phyloP scores from a whole-genome alignment of 345 rosid genomes.

The Eucalyptus curtisii region DNA sequence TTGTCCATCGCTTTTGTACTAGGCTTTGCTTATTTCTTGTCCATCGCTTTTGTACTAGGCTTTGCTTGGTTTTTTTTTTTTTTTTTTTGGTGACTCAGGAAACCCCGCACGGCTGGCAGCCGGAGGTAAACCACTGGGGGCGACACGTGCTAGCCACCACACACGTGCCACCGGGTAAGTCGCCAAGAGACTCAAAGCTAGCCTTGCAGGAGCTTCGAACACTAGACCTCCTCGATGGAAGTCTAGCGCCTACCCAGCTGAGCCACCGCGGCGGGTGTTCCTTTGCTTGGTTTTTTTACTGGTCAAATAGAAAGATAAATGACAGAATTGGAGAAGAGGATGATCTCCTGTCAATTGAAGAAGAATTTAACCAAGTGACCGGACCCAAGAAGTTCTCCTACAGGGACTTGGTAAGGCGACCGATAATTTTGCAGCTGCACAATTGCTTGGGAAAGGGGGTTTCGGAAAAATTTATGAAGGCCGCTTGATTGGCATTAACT shows the following conservation, averaged over 20 bases:
- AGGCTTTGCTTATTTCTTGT: not conserved
- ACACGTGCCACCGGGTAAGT: too few species aligned
- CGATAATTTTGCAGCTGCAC: not conserved
- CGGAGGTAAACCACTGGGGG: too few species aligned
- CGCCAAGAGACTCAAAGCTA: too few species aligned
- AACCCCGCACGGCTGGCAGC: too few species aligned
- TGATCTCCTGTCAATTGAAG: not conserved
- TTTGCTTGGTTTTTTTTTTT: too few species aligned
- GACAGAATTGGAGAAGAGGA: not conserved
- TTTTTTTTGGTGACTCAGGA: too few species aligned
- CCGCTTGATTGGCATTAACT: not conserved
- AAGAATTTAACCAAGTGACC: not conserved
- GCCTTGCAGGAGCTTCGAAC: too few species aligned
- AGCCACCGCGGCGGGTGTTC: too few species aligned
- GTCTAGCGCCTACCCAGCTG: too few species aligned
- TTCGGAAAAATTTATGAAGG: not conserved
- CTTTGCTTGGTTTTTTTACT: not conserved
- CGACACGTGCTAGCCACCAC: too few species aligned
- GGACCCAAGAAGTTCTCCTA: not conserved
- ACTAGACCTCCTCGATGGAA: too few species aligned
- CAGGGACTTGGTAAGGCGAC: not conserved
- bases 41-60: too few species aligned
- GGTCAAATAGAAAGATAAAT: not conserved
- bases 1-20: not conserved
- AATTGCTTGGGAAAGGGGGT: not conserved